Base-by-base conservation (phyloP, 257 asterid species). In the Paulownia fortunei region DNA sequence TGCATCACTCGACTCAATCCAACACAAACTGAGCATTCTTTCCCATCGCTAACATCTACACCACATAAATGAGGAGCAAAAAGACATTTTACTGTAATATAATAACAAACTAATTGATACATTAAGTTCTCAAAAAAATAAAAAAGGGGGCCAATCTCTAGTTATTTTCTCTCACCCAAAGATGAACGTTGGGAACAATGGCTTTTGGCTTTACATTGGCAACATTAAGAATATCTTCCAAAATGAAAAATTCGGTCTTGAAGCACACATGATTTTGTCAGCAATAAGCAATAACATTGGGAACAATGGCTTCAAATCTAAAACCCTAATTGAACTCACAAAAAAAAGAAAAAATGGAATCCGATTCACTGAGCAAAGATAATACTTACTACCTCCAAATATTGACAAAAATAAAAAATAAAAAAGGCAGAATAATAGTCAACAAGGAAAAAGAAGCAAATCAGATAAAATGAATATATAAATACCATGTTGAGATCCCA, bases 401-500 rank as follows among this genome's bases (percentile, higher is more conserved):
- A 44, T n/a, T 7, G 60, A 21, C 34, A 39, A 13, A 19, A n/a
- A 69, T 16, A 37, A 12, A 36, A 26, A 30, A 15, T 18, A n/a
- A 52, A 51, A 24, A 41, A 34, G 11, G 8, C 8, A 2, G 39
- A n/a, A 54, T 2, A 54, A 54, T 54, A 1, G 27, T 41, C 13
- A 47, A 47, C 54, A 41, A n/a, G n/a, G n/a, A n/a, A n/a, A n/a
- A 6, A 42, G 26, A 75, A 44, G 49, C 36, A n/a, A 18, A 55
- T 58, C 19, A 18, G 36, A 61, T 46, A 8, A 59, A 69, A 36
- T 36, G 51, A 21, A 27, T 62, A 8, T 0, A 12, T 18, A 32
- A 36, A 41, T 89, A 94, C 98, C 97, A 73, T 65, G 86, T 94
- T 94, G 73, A 68, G 85, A 72, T 89, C 93, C 96, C 97, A 88